Evolutionary conservation across 495 filamentous ascomycete genomes (phyloP).

Genomic region (Jackrogersella minutella): DNA sequence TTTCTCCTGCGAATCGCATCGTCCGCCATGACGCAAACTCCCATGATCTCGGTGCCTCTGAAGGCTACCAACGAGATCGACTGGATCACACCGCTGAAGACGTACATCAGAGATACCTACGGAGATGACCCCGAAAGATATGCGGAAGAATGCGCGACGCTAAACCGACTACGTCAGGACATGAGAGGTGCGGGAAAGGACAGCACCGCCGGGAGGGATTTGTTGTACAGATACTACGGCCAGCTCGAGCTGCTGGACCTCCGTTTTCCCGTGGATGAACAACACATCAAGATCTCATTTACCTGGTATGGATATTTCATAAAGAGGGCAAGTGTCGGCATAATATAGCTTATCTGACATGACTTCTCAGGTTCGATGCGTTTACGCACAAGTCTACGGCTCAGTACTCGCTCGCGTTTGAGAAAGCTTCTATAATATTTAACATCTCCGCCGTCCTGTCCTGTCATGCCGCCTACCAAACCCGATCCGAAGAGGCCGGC

Average conservation of each 20-base stretch:
- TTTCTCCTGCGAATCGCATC: conserved; percentile 14
- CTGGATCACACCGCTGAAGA: conserved; percentile 93
- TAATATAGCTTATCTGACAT: conserved; percentile 32
- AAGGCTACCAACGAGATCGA: conserved; percentile 99
- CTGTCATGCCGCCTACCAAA: conserved; percentile 93
- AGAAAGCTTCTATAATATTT: conserved; percentile 99
- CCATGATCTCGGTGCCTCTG: conserved; percentile 91
- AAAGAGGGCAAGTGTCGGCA: not conserved
- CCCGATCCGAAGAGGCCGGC: conserved; percentile 87
- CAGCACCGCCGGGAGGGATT: conserved; percentile 89
- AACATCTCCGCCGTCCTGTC: conserved; percentile 98
- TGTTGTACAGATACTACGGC: conserved; percentile 97
- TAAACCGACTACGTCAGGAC: conserved; percentile 97
- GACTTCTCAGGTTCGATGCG: conserved; percentile 82
- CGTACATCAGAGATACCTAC: conserved; percentile 91
- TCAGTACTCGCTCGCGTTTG: conserved; percentile 95
- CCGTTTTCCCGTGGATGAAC: conserved; percentile 96
- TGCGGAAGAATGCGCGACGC: conserved; percentile 89
- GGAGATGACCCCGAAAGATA: conserved; percentile 97
- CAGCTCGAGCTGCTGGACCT: conserved; percentile 95
- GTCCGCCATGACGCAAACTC: conserved; percentile 74
- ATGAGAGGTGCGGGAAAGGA: conserved; percentile 98
- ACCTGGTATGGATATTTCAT: conserved; percentile 74
- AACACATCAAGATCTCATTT: conserved; percentile 98
- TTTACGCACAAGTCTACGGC: conserved; percentile 96